Conservation (phyloP, 768 basidiomycete species). For the Chalciporus chontae region DNA sequence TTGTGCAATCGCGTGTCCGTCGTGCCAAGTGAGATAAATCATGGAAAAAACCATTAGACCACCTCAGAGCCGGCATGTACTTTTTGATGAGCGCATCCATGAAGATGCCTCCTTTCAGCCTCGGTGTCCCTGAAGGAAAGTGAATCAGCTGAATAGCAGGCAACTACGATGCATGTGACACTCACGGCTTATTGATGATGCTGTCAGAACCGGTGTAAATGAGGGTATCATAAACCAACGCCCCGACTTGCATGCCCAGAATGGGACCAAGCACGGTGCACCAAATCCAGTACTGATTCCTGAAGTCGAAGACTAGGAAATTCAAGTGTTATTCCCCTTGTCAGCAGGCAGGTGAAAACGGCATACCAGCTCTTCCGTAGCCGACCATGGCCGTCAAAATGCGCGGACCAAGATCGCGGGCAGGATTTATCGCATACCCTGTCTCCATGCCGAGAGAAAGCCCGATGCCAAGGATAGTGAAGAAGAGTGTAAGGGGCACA, state of each 20-base stretch:
- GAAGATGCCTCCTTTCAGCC: slow-evolving; percentile 15
- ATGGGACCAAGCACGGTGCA: slow-evolving; percentile 59
- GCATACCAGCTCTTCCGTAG: slow-evolving; percentile 51
- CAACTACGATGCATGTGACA: background rate
- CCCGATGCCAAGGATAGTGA: slow-evolving; percentile 58
- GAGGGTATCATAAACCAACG: slow-evolving; percentile 55
- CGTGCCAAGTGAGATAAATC: background rate
- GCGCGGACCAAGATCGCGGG: slow-evolving; percentile 69
- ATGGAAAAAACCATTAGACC: slow-evolving; percentile 7
- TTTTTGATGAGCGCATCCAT: slow-evolving; percentile 3
- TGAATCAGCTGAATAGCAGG: background rate
- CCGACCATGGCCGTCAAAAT: slow-evolving; percentile 69
- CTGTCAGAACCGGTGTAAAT: slow-evolving; percentile 56
- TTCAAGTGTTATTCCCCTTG: background rate
- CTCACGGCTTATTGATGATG: slow-evolving; percentile 50
- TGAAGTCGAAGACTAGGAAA: slow-evolving; percentile 21
- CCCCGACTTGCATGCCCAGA: slow-evolving; percentile 52
- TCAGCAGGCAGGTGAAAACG: slow-evolving; percentile 15
- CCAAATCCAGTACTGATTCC: slow-evolving; percentile 74
- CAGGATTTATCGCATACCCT: slow-evolving; percentile 64
- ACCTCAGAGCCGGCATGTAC: background rate
- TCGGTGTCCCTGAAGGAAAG: slow-evolving; percentile 9
- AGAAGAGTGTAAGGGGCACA: slow-evolving; percentile 51
- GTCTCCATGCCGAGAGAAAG: slow-evolving; percentile 61
- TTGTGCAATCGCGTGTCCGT: background rate